Percentiles rank a stretch among this genome's conserved stretches.
phyloP scores from a whole-genome alignment of 345 rosid genomes.

The Mercurialis annua region DNA sequence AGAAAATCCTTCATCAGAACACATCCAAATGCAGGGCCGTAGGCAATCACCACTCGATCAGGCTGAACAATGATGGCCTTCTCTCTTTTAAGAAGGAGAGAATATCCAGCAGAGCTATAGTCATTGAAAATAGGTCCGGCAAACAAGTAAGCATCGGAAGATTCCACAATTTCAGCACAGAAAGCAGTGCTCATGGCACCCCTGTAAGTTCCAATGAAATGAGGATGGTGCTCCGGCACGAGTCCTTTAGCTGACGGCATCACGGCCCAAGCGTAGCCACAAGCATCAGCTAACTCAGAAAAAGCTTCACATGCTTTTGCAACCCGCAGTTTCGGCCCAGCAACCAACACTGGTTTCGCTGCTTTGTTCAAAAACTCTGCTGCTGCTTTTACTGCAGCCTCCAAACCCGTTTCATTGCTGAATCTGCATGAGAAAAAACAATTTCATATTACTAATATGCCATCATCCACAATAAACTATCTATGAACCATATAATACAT shows the following conservation, averaged over 20 bases:
- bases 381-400: conserved; percentile 70
- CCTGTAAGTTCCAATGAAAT: conserved; percentile 77
- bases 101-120: conserved; percentile 78
- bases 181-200: conserved; percentile 77
- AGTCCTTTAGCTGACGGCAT: conserved; percentile 81
- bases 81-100: conserved; percentile 79
- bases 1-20: conserved; percentile 75
- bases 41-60: conserved; percentile 54
- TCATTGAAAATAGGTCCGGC: conserved; percentile 85
- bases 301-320: conserved; percentile 56
- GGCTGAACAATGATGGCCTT: conserved; percentile 76
- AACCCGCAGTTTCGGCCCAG: conserved; percentile 62
- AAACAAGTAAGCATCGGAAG: conserved; percentile 77
- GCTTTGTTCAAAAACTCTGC: conserved; percentile 75
- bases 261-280: conserved; percentile 58
- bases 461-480: background rate
- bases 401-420: conserved; percentile 57
- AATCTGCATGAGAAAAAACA: conserved; percentile 30
- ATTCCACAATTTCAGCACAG: conserved; percentile 81
- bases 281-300: conserved; percentile 57
- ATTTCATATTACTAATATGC: too few species aligned
- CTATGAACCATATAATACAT: background rate
- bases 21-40: conserved; percentile 80
- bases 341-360: conserved; percentile 72
- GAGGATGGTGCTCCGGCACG: conserved; percentile 71